phyloP scores from a whole-genome alignment of 768 basidiomycete genomes.

The Hericium erinaceus region DNA sequence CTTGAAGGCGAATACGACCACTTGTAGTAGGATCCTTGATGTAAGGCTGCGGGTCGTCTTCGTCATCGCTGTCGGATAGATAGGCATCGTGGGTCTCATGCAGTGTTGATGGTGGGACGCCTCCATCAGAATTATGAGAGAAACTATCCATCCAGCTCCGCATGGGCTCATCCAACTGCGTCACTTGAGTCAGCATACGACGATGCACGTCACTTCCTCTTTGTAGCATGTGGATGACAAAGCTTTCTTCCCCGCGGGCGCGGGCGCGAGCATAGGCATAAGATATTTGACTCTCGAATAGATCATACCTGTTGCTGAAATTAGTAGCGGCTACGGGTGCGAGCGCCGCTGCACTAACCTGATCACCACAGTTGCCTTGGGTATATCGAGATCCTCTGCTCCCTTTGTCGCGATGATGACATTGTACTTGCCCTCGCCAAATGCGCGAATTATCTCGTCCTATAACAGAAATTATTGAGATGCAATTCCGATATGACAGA shows the following conservation, averaged over 20 bases:
- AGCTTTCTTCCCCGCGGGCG: slow-evolving; percentile 36
- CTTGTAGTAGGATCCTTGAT: slow-evolving; percentile 58
- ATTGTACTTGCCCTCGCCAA: slow-evolving; percentile 49
- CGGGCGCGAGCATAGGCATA: slow-evolving; percentile 45
- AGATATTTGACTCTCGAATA: slow-evolving; percentile 55
- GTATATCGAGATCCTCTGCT: slow-evolving; percentile 51
- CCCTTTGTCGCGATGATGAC: slow-evolving; percentile 53
- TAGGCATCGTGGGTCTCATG: slow-evolving; percentile 32
- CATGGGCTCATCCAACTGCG: slow-evolving; percentile 31
- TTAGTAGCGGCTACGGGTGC: background rate
- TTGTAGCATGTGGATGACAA: slow-evolving; percentile 57
- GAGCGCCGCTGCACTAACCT: slow-evolving; percentile 32
- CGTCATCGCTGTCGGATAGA: slow-evolving; percentile 40
- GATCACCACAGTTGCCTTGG: slow-evolving; percentile 49
- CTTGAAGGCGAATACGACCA: slow-evolving; percentile 45
- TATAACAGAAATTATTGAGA: background rate
- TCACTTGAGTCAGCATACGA: slow-evolving; percentile 37
- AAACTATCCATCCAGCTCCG: slow-evolving; percentile 41
- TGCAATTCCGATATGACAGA: background rate
- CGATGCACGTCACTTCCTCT: slow-evolving; percentile 46
- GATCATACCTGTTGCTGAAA: slow-evolving; percentile 37
- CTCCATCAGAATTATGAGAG: slow-evolving; percentile 26
- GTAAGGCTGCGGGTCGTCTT: slow-evolving; percentile 29
- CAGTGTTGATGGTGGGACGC: slow-evolving; percentile 38
- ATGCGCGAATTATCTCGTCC: slow-evolving; percentile 40